A percentile compares a stretch with the other conserved stretches of the same genome.
These are phyloP conservation scores for Brasenia schreberi DNA, from an alignment of 164 flowering plant species.

Conservation along the genomic window DNA sequence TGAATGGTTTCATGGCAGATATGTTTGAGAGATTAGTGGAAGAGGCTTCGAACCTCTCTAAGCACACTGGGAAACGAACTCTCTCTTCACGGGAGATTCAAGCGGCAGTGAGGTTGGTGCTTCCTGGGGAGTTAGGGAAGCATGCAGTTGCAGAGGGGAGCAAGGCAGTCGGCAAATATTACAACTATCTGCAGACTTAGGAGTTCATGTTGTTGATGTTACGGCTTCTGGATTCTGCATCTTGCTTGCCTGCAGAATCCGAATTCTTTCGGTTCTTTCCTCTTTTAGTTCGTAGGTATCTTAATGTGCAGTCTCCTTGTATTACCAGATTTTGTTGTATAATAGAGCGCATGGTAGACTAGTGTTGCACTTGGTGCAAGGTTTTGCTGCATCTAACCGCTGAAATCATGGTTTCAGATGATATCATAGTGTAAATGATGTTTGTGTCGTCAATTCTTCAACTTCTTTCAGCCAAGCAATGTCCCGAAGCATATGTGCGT, in stretches of 20 bases:
- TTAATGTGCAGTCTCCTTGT: too few relatives aligned
- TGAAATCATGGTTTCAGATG: too few relatives aligned
- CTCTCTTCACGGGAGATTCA: conserved; percentile 71
- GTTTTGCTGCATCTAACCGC: too few relatives aligned
- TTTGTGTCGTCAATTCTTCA: too few relatives aligned
- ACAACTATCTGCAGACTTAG: background rate
- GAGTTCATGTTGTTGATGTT: too few relatives aligned
- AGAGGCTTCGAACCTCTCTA: conserved; percentile 39
- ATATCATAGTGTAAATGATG: too few relatives aligned
- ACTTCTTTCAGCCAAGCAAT: too few relatives aligned
- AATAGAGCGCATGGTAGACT: too few relatives aligned
- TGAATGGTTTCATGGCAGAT: conserved; percentile 58
- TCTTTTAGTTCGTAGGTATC: too few relatives aligned
- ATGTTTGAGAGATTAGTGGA: conserved; percentile 72
- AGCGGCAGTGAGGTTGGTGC: conserved; percentile 57
- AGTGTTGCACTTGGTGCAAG: too few relatives aligned
- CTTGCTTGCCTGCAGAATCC: background rate
- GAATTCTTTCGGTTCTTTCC: background rate
- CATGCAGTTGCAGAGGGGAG: conserved; percentile 72
- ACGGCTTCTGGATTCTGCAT: background rate
- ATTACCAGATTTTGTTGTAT: too few relatives aligned
- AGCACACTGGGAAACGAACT: conserved; percentile 26
- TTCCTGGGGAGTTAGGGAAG: conserved; percentile 76
- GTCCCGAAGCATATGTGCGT: too few relatives aligned
- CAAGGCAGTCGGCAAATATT: conserved; percentile 41